Evolutionary conservation across 345 rosid genomes (phyloP).

Genomic region (Dipteronia dyeriana): DNA sequence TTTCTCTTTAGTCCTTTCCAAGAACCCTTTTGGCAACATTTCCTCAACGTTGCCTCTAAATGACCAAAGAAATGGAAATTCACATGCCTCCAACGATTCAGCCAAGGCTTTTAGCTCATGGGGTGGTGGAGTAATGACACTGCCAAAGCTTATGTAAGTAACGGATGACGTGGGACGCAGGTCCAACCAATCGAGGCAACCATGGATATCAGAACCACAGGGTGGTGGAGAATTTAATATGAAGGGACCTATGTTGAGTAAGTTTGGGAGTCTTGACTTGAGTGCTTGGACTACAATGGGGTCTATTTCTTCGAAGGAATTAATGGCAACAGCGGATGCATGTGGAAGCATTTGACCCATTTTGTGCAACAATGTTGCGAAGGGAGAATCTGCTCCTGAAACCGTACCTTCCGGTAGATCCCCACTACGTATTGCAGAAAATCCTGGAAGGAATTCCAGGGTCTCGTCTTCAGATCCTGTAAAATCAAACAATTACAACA

Average conservation of each 20-base stretch:
- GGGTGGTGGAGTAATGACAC: conserved; percentile 41
- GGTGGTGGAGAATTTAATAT: conserved; percentile 17
- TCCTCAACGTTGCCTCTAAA: conserved; percentile 31
- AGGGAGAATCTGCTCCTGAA: conserved; percentile 2
- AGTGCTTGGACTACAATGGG: conserved; percentile 19
- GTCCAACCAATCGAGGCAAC: conserved; percentile 60
- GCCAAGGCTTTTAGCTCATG: conserved; percentile 50
- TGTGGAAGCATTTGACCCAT: conserved; percentile 42
- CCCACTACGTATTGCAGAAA: conserved; percentile 25
- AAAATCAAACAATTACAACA: not conserved
- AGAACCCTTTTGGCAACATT: conserved; percentile 36
- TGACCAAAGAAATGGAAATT: conserved; percentile 70
- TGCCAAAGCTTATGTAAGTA: conserved; percentile 67
- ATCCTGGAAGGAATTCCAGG: conserved; percentile 43
- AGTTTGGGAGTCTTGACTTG: conserved; percentile 31
- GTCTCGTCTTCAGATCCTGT: conserved; percentile 31
- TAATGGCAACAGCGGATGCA: conserved; percentile 41
- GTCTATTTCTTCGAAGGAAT: conserved; percentile 49
- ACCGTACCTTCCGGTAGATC: conserved; percentile 42
- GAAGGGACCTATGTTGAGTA: conserved; percentile 52
- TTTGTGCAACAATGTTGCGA: conserved; percentile 34
- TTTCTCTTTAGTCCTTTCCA: conserved; percentile 30
- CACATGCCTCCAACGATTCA: conserved; percentile 40
- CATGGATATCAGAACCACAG: conserved; percentile 25
- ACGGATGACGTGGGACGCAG: conserved; percentile 43